Evolutionary conservation across 305 asterid species (phyloP).

Genomic region (Fraxinus baroniana): DNA sequence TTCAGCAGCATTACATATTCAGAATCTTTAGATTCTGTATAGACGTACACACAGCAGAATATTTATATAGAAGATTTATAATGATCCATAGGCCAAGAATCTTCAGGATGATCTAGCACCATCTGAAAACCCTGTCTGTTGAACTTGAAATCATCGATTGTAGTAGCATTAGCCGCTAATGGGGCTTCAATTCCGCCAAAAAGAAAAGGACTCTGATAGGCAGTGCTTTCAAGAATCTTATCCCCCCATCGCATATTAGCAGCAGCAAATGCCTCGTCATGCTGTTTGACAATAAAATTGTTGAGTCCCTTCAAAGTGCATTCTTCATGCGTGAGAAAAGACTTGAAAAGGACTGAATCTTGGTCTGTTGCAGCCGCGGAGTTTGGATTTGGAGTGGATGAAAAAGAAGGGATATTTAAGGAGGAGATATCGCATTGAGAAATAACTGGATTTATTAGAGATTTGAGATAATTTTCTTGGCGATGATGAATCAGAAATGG

Average conservation of each 20-base stretch:
- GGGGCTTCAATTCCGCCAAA: conserved; percentile 31
- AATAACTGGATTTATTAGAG: conserved; percentile 38
- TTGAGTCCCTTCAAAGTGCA: conserved; percentile 40
- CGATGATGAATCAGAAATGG: conserved; percentile 29
- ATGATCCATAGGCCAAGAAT: conserved; percentile 33
- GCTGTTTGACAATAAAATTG: conserved; percentile 40
- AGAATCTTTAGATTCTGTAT: conserved; percentile 38
- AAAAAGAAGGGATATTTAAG: background rate
- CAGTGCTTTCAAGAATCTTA: conserved; percentile 10
- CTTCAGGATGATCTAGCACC: conserved; percentile 18
- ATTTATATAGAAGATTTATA: conserved; percentile 8
- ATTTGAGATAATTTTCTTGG: conserved; percentile 47
- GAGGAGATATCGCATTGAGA: conserved; percentile 21
- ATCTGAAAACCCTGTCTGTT: conserved; percentile 7
- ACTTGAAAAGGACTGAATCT: conserved; percentile 3
- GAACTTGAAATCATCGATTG: conserved; percentile 33
- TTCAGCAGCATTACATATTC: conserved; percentile 27
- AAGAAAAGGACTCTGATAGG: conserved; percentile 29
- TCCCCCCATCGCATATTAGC: conserved; percentile 25
- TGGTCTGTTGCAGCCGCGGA: background rate
- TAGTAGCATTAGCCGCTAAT: conserved; percentile 20
- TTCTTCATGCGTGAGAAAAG: conserved; percentile 30
- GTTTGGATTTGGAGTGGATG: background rate
- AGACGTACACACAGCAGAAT: background rate
- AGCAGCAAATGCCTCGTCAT: conserved; percentile 34